These are phyloP conservation scores for Sporothrix brunneoviolacea DNA, from an alignment of 2,329 filamentous ascomycete genomes.

Conservation along the genomic window DNA sequence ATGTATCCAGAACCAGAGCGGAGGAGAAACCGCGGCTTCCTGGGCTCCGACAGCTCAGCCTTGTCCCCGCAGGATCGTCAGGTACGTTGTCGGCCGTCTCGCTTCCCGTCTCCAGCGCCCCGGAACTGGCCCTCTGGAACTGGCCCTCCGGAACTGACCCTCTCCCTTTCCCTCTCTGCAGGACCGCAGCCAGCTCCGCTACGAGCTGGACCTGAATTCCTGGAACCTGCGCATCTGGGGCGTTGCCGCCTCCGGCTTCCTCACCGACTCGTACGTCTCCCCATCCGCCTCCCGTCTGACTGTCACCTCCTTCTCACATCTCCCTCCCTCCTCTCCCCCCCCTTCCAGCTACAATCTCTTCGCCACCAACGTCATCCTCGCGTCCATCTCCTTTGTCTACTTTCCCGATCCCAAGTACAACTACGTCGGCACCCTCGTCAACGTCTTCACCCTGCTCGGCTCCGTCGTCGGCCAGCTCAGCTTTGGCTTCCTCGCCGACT, in stretches of 20 bases:
- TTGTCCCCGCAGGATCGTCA: slow-evolving; percentile 42
- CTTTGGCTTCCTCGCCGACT: slow-evolving; percentile 49
- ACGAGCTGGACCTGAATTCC: slow-evolving; percentile 47
- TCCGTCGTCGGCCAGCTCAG: slow-evolving; percentile 46
- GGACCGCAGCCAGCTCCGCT: slow-evolving; percentile 46
- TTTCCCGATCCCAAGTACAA: slow-evolving; percentile 37
- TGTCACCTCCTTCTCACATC: neutral
- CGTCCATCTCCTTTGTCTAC: slow-evolving; percentile 47
- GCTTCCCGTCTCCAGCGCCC: no score
- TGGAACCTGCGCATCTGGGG: slow-evolving; percentile 51
- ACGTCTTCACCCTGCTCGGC: slow-evolving; percentile 45
- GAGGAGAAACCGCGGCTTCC: slow-evolving; percentile 42
- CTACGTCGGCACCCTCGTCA: slow-evolving; percentile 43
- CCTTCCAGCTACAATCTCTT: slow-evolving; percentile 44
- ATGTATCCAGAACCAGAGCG: slow-evolving; percentile 31
- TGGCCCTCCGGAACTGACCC: neutral
- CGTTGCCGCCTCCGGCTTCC: slow-evolving; percentile 47
- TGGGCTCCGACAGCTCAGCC: slow-evolving; percentile 45
- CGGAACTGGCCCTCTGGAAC: neutral
- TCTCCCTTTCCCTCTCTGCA: slow-evolving; percentile 19
- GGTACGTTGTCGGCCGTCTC: slow-evolving; percentile 26
- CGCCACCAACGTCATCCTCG: slow-evolving; percentile 48
- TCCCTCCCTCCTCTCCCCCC: no score
- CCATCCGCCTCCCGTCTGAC: neutral
- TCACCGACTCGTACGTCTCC: slow-evolving; percentile 43